Percentiles rank a stretch among this genome's conserved stretches.
phyloP scores from a whole-genome alignment of 2,329 filamentous ascomycete species.

The Talaromyces atroroseus region DNA sequence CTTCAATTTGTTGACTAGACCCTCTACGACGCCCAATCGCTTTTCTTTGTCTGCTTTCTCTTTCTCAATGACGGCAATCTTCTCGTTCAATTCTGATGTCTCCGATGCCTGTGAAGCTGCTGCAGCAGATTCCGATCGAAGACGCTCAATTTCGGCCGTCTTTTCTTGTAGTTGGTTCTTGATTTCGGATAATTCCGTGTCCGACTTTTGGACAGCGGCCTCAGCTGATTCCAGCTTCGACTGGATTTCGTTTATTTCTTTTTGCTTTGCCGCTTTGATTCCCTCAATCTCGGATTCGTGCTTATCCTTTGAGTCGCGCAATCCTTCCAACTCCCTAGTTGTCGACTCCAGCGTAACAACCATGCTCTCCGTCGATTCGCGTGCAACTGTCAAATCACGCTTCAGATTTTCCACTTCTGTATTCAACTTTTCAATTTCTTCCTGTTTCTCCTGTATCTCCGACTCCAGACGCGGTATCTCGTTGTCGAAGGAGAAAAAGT shows the following conservation, averaged over 20 bases:
- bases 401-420: constrained; percentile 63
- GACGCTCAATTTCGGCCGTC: constrained; percentile 32
- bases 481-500: constrained; percentile 88
- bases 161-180: constrained; percentile 37
- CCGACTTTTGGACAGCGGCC: constrained; percentile 25
- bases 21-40: constrained; percentile 49
- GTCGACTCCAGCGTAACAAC: constrained; percentile 62
- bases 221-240: constrained; percentile 30
- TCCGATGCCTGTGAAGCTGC: constrained; percentile 17
- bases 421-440: constrained; percentile 66
- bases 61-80: constrained; percentile 31
- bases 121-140: constrained; percentile 26
- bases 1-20: constrained; percentile 51
- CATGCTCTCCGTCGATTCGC: constrained; percentile 65
- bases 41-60: constrained; percentile 44
- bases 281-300: constrained; percentile 44
- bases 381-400: constrained; percentile 63
- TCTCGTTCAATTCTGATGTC: constrained; percentile 22
- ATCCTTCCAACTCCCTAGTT: constrained; percentile 56
- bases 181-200: constrained; percentile 28
- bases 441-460: constrained; percentile 64
- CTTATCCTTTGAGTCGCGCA: constrained; percentile 50
- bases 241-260: constrained; percentile 40
- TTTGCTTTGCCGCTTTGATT: constrained; percentile 37
- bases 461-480: constrained; percentile 77